These are phyloP conservation scores for Puccinellia tenuiflora DNA, from an alignment of 176 grass and related monocot species.

Conservation along the genomic window DNA sequence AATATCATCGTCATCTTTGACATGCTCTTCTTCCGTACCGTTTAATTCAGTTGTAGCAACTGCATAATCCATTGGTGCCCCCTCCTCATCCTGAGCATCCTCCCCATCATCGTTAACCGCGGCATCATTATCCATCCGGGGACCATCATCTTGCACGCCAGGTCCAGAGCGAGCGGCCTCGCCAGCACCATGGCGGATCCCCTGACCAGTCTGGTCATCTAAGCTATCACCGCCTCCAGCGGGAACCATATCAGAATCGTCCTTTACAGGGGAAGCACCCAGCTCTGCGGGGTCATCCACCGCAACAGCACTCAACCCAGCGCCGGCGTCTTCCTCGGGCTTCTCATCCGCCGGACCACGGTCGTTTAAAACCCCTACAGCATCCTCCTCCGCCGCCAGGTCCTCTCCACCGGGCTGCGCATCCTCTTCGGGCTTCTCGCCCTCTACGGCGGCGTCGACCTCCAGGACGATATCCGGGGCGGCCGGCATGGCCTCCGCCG, in stretches of 20 bases:
- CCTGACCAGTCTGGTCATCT: conserved; percentile 20
- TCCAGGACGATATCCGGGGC: conserved; percentile 6
- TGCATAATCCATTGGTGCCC: conserved; percentile 9
- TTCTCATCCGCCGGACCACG: neutral
- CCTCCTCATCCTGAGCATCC: conserved; percentile 15
- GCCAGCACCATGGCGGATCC: neutral
- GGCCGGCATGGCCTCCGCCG: conserved; percentile 10
- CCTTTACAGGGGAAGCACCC: neutral
- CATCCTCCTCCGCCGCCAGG: neutral
- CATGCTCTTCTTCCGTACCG: neutral
- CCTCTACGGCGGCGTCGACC: conserved; percentile 10
- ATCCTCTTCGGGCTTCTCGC: neutral
- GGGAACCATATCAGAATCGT: neutral
- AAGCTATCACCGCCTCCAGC: neutral
- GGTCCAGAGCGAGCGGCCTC: neutral
- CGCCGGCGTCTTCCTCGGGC: neutral
- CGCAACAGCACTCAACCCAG: neutral
- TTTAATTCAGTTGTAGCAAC: neutral
- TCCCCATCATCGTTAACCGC: neutral
- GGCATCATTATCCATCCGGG: conserved; percentile 5
- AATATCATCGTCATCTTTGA: conserved; percentile 3
- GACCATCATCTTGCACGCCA: conserved; percentile 13
- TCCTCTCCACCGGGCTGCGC: conserved; percentile 1
- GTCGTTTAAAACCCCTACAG: neutral
- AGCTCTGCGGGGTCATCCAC: neutral